These are phyloP conservation scores for Huiozyma naganishii DNA, from an alignment of 805 yeast genomes.

Conservation along the genomic window DNA sequence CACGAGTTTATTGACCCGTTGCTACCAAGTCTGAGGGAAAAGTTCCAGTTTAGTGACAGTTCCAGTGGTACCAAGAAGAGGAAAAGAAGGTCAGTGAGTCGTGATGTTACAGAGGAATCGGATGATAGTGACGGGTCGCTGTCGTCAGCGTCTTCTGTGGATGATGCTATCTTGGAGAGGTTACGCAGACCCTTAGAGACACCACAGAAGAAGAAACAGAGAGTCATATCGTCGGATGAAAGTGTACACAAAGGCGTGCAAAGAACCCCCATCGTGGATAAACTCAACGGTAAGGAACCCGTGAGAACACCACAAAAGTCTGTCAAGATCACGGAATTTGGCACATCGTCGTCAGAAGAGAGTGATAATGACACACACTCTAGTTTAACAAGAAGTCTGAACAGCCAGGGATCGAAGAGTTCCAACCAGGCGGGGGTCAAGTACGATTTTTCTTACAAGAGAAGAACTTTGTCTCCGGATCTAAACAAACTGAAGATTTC, in stretches of 20 bases:
- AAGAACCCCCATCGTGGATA: constrained; percentile 15
- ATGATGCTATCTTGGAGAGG: background rate
- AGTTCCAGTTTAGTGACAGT: constrained; percentile 1
- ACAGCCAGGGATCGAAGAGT: background rate
- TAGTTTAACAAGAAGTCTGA: background rate
- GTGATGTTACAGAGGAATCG: constrained; percentile 3
- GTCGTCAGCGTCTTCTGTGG: constrained; percentile 2
- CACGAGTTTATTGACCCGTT: constrained; percentile 41
- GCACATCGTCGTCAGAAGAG: constrained; percentile 12
- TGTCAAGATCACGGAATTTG: constrained; percentile 15
- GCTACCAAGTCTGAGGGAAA: constrained; percentile 32
- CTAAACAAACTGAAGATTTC: constrained; percentile 26
- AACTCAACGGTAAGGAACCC: constrained; percentile 17
- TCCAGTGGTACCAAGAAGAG: background rate
- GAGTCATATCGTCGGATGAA: constrained; percentile 3
- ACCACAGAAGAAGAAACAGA: constrained; percentile 5
- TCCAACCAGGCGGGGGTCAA: background rate
- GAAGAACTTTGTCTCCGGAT: constrained; percentile 25
- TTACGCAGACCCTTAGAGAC: background rate
- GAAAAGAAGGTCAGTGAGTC: background rate
- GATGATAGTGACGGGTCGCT: constrained; percentile 8
- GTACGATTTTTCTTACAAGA: constrained; percentile 15
- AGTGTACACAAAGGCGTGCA: too few relatives aligned
- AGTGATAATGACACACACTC: background rate
- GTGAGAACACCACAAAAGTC: constrained; percentile 16